Evolutionary conservation across 306 rosid genomes (phyloP).

Genomic region (Castanea sativa): DNA sequence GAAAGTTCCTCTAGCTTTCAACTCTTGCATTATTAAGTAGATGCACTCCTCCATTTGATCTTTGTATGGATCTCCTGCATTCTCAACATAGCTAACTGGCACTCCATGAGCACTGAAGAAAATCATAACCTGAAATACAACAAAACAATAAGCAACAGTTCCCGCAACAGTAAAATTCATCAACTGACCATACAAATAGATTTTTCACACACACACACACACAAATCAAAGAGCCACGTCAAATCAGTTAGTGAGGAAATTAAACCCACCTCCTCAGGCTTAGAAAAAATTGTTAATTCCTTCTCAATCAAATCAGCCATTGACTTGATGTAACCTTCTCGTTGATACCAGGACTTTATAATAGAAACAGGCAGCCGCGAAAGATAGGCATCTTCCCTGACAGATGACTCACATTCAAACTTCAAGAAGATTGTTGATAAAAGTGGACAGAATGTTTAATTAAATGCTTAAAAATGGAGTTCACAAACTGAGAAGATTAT

Average conservation of each 20-base stretch:
- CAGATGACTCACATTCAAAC: slow-evolving; percentile 28
- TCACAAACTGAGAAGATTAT: slow-evolving; percentile 17
- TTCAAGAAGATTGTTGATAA: slow-evolving; percentile 24
- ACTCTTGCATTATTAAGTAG: slow-evolving; percentile 84
- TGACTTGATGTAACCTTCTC: slow-evolving; percentile 85
- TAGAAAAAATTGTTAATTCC: slow-evolving; percentile 63
- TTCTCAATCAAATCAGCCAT: slow-evolving; percentile 90
- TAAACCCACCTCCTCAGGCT: slow-evolving; percentile 66
- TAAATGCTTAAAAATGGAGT: not conserved
- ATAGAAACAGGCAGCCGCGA: slow-evolving; percentile 85
- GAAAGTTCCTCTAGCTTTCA: slow-evolving; percentile 80
- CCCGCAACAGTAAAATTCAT: slow-evolving; percentile 7
- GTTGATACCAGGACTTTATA: slow-evolving; percentile 91
- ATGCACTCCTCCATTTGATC: slow-evolving; percentile 99
- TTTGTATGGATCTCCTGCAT: slow-evolving; percentile 95
- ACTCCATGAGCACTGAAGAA: slow-evolving; percentile 99
- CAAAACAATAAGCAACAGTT: slow-evolving; percentile 3
- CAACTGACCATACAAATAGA: not conserved
- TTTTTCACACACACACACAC: not conserved
- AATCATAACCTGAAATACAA: slow-evolving; percentile 61
- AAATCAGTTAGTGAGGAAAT: slow-evolving; percentile 20
- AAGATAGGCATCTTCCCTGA: slow-evolving; percentile 80
- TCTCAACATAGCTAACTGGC: slow-evolving; percentile 88
- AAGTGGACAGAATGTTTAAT: slow-evolving; percentile 12
- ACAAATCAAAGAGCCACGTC: slow-evolving; percentile 9